Percentiles rank a stretch among this genome's conserved stretches.
Evolutionary conservation across 2,329 filamentous ascomycete species (phyloP).

Genomic region (Conoideocrella luteorostrata): DNA sequence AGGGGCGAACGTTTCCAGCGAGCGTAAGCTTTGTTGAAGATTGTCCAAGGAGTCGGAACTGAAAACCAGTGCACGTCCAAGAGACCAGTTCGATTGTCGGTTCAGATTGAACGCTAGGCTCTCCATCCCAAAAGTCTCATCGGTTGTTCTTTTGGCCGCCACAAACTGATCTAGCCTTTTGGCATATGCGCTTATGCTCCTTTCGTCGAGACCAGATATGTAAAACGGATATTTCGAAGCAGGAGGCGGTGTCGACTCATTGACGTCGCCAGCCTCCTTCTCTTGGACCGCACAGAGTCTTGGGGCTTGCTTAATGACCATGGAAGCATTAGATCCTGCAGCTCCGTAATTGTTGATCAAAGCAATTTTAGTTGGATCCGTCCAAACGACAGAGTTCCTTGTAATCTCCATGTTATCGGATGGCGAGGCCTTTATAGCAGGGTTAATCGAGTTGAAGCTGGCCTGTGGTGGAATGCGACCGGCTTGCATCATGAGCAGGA

Average conservation of each 20-base stretch:
- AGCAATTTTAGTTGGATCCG: conserved; percentile 20
- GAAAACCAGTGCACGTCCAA: conserved; percentile 19
- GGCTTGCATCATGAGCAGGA: conserved; percentile 24
- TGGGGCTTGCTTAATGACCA: conserved; percentile 17
- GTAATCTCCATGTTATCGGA: conserved; percentile 24
- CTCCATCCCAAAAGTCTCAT: neutral
- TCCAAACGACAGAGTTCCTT: conserved; percentile 18
- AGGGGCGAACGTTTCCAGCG: neutral
- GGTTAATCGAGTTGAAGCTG: conserved; percentile 24
- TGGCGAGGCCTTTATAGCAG: conserved; percentile 23
- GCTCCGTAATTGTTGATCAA: conserved; percentile 31
- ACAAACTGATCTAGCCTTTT: neutral
- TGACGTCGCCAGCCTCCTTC: too few relatives aligned
- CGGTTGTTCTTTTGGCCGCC: neutral
- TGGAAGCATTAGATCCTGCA: conserved; percentile 25
- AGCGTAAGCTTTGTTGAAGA: conserved; percentile 19
- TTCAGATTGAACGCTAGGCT: conserved; percentile 26
- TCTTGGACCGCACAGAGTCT: too few relatives aligned
- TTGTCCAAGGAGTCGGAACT: conserved; percentile 9
- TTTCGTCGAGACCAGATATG: conserved; percentile 3
- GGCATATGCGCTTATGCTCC: neutral
- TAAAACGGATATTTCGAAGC: conserved; percentile 4
- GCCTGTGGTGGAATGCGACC: conserved; percentile 22
- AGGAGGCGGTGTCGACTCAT: neutral
- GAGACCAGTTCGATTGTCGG: conserved; percentile 21